A percentile compares a stretch with the other conserved stretches of the same genome.
phyloP scores from a whole-genome alignment of 1,284 basidiomycete species.

The Heterobasidion irregulare region DNA sequence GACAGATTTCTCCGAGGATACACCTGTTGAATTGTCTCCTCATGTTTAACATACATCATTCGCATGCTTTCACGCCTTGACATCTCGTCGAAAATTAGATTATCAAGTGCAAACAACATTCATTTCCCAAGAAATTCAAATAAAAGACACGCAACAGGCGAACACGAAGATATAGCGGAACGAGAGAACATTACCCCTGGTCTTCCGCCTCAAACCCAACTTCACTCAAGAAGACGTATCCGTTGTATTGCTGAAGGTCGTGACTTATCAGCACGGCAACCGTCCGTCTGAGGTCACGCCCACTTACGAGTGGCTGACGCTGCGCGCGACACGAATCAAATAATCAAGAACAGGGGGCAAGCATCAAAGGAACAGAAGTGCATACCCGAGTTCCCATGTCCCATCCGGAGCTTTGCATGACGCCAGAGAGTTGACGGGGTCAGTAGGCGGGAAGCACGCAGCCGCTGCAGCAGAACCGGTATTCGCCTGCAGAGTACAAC shows the following conservation, averaged over 20 bases:
- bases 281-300: neutral
- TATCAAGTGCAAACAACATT: too few relatives aligned
- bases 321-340: neutral
- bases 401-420: slow-evolving; percentile 13
- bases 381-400: slow-evolving; percentile 16
- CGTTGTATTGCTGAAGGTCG: neutral
- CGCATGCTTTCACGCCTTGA: too few relatives aligned
- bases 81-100: too few relatives aligned
- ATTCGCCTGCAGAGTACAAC: slow-evolving; percentile 8
- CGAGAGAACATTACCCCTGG: too few relatives aligned
- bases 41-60: too few relatives aligned
- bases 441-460: slow-evolving; percentile 17
- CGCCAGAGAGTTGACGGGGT: slow-evolving; percentile 16
- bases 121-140: too few relatives aligned
- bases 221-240: neutral
- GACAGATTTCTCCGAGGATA: too few relatives aligned
- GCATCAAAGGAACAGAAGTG: neutral
- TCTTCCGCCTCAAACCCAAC: too few relatives aligned
- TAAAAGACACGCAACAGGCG: too few relatives aligned
- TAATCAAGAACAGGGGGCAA: neutral
- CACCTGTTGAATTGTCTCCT: too few relatives aligned
- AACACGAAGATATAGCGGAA: too few relatives aligned
- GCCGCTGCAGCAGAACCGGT: slow-evolving; percentile 12
- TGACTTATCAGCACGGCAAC: neutral
- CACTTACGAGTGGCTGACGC: slow-evolving; percentile 5